Base-by-base conservation (phyloP, 108 stramenopile genomes). In the Nitzschia inconspicua region DNA sequence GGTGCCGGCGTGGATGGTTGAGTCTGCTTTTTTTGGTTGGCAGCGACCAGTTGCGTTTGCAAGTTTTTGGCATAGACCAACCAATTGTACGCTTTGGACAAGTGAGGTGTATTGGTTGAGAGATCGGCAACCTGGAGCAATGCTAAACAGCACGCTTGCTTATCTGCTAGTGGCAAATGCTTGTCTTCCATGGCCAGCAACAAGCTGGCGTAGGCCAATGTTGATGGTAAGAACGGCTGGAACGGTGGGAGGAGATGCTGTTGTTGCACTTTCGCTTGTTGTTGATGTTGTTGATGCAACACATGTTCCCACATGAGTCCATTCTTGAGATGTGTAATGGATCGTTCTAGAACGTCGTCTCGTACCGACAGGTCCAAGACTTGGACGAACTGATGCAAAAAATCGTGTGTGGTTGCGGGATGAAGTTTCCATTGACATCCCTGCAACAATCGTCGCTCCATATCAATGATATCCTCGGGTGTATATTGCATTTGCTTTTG, bases 41-140 rank as follows among this genome's bases (percentile, higher is more conserved):
- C 13, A 4, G 4, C 4, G 19, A 7, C 53, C 0, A 54, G 23
- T 35, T 54, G 30, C 1, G 18, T 36, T n/a, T 54, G 53, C 0
- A 54, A 35, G 1, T 19, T 23, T 19, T 32, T 29, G 13, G 53
- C 31, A 10, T 54, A 19, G 2, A 35, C 5, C 19, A 54, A 31
- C 53, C 53, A 54, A n/a, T 54, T 54, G 19, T 54, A 54, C 7
- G 53, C 53, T 54, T 54, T 23, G 1, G 31, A 36, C 4, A 54
- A 35, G 27, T 13, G n/a, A 1, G 53, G 53, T 18, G 53, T 54
- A 25, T 34, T 23, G 3, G 53, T 35, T n/a, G 53, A 54, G 20
- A 54, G 11, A 19, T 54, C n/a, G 2, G 14, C 29, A 37, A 34
- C 31, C 19, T 54, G 20, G 11, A 54, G 11, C 6, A 54, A 16